phyloP scores from a whole-genome alignment of 179 eudicot species.

The Camellia oleifera region DNA sequence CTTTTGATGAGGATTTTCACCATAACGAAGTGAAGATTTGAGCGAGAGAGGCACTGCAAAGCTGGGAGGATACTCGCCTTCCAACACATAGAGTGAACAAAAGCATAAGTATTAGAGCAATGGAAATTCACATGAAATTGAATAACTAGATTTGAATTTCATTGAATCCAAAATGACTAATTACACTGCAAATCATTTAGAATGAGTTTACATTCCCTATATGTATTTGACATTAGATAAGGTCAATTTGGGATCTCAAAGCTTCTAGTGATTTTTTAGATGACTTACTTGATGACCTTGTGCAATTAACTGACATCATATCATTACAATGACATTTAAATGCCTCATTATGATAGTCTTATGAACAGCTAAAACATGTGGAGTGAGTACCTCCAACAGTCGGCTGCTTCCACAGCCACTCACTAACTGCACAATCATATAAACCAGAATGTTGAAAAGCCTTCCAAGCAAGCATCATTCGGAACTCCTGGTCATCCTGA shows the following conservation, averaged over 20 bases:
- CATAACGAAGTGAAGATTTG: conserved; percentile 82
- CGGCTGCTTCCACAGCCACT: conserved; percentile 88
- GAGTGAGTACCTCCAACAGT: conserved; percentile 62
- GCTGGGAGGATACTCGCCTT: conserved; percentile 80
- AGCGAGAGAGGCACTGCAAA: conserved; percentile 73
- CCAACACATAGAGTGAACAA: conserved; percentile 18
- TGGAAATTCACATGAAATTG: conserved; percentile 10
- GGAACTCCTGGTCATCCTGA: conserved; percentile 57
- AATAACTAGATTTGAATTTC: neutral
- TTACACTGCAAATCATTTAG: neutral
- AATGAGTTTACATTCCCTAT: neutral
- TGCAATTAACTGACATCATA: neutral
- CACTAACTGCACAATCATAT: conserved; percentile 97
- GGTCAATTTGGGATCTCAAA: neutral
- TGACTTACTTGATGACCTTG: neutral
- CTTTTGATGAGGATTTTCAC: conserved; percentile 98
- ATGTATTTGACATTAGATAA: neutral
- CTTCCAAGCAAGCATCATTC: conserved; percentile 88
- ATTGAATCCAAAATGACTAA: neutral
- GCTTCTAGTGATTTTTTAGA: neutral
- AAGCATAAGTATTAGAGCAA: conserved; percentile 6
- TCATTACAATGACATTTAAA: neutral
- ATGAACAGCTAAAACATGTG: neutral
- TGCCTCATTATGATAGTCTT: neutral
- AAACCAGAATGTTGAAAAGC: conserved; percentile 94